These are phyloP conservation scores for Bigelowiella natans DNA, from an alignment of 78 protist genomes.

Conservation along the genomic window DNA sequence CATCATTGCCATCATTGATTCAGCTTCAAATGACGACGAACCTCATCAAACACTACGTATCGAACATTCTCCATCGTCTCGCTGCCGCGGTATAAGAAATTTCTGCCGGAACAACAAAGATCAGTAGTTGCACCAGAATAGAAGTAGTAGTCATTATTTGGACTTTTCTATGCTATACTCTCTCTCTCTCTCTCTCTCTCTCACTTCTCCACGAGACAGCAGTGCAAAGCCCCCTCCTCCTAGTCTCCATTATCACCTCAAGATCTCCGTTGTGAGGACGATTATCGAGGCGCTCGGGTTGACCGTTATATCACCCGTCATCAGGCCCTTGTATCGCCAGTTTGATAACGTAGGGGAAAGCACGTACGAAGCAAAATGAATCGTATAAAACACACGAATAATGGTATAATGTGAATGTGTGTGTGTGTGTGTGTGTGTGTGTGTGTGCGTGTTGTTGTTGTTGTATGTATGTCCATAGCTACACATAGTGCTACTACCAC, in stretches of 20 bases:
- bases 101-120: constrained; percentile 52
- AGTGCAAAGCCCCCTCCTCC: too few species aligned
- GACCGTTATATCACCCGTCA: constrained; percentile 79
- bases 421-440: neutral
- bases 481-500: neutral
- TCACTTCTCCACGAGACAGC: too few species aligned
- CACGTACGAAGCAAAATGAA: too few species aligned
- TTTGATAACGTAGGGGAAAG: too few species aligned
- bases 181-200: too few species aligned
- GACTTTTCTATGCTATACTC: too few species aligned
- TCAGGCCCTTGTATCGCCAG: constrained; percentile 57
- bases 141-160: too few species aligned
- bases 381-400: too few species aligned
- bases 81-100: constrained; percentile 90
- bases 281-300: constrained; percentile 36
- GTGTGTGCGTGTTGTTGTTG: neutral
- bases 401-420: neutral
- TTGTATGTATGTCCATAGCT: neutral
- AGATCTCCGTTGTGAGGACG: constrained; percentile 69
- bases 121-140: too few species aligned
- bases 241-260: too few species aligned
- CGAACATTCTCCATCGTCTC: constrained; percentile 63
- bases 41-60: constrained; percentile 80
- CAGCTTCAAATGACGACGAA: too few species aligned
- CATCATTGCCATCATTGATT: too few species aligned